phyloP scores from a whole-genome alignment of 2,329 filamentous ascomycete species.

The Ascosphaera pollenicola region DNA sequence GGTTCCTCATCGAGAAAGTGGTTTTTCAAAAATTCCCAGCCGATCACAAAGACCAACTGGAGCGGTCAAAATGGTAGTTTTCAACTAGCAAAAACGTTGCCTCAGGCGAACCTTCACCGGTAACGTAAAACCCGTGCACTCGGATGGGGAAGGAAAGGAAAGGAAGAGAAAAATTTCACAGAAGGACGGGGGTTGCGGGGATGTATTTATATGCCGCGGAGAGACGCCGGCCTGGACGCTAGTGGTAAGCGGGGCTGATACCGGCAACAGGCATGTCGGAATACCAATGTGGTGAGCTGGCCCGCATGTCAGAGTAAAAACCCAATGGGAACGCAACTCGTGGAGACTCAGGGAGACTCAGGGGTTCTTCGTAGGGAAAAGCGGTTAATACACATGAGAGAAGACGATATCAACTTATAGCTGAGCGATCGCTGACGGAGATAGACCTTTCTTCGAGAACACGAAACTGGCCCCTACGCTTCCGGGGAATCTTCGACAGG shows the following conservation, averaged over 20 bases:
- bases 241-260: slow-evolving; percentile 2
- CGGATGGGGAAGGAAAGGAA: slow-evolving; percentile 30
- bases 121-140: slow-evolving; percentile 56
- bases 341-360: too few species aligned
- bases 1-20: not conserved
- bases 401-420: too few species aligned
- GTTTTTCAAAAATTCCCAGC: slow-evolving; percentile 54
- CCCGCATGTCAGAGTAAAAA: too few species aligned
- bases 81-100: slow-evolving; percentile 70
- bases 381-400: too few species aligned
- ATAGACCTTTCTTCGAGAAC: too few species aligned
- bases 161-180: slow-evolving; percentile 5
- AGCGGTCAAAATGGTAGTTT: slow-evolving; percentile 59
- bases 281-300: too few species aligned
- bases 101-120: slow-evolving; percentile 70
- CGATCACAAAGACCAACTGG: slow-evolving; percentile 42
- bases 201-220: slow-evolving; percentile 5
- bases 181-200: slow-evolving; percentile 1
- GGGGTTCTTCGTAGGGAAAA: too few species aligned
- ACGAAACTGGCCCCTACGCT: too few species aligned
- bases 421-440: too few species aligned
- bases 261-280: too few species aligned
- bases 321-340: too few species aligned
- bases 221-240: slow-evolving; percentile 3
- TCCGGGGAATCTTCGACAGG: too few species aligned